Evolutionary conservation across 306 rosid species (phyloP), one percentile per base, ranked within the genome.

Genomic region (Vachellia pachyceras): DNA sequence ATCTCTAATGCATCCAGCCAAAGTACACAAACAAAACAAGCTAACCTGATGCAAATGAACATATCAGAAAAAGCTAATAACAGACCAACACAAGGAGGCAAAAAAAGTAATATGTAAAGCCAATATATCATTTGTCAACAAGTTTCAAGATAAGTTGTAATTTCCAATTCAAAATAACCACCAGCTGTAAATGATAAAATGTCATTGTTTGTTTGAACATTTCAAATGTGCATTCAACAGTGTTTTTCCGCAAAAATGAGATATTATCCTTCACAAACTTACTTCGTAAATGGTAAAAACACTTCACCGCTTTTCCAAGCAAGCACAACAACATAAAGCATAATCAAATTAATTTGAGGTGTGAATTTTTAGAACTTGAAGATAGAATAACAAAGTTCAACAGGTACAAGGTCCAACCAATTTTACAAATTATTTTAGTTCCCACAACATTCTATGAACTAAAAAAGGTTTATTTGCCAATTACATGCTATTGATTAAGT

Each of bases 381-480:
- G 45, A 68, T 46, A 60, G 6, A 54, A 65, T 13, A 49, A 52
- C 58, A 49, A 49, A 46, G 18, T 25, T 37, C 35, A 77, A 37
- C 22, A 50, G 11, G n/a, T 63, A 74, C 55, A 25, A 22, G 39
- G 9, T n/a, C 3, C 29, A 54, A 5, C 29, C 63, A 75, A 12
- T 50, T 23, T 25, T 10, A 5, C 10, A 17, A 80, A 42, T 42
- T 66, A 57, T 68, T 67, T 35, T 22, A 23, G 58, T 55, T 35
- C 33, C 41, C 25, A 68, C 10, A 14, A 15, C 71, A 75, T 44
- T 22, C 18, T 55, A 75, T 68, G 52, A 68, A 67, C 33, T 63
- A 64, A 52, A 67, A 69, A 29, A 69, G 74, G 54, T 69, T 4
- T 25, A 80, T 45, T 47, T 47, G 57, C 68, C 75, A 49, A 10